A percentile compares a stretch with the other conserved stretches of the same genome.
These are phyloP conservation scores for Leishmania tropica DNA, from an alignment of 208 protist species.

Conservation along the genomic window DNA sequence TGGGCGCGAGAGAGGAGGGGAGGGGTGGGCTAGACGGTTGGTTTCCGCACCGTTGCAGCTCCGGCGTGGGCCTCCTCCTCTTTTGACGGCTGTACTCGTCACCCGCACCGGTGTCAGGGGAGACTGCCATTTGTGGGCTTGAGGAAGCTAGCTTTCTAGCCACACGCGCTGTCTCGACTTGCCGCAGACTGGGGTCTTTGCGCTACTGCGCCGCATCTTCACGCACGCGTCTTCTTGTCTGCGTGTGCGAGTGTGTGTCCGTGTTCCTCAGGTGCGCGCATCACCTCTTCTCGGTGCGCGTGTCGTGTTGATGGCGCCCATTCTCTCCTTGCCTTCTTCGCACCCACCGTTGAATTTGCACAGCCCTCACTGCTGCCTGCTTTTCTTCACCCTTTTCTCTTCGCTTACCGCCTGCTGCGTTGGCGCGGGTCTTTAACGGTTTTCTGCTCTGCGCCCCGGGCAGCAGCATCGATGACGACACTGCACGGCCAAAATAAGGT, in stretches of 20 bases:
- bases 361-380: background rate
- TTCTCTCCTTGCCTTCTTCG: background rate
- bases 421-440: background rate
- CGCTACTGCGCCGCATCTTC: background rate
- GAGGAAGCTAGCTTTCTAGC: background rate
- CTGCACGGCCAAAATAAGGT: background rate
- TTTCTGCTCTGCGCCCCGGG: background rate
- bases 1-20: background rate
- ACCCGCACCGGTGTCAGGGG: background rate
- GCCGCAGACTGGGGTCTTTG: background rate
- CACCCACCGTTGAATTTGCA: background rate
- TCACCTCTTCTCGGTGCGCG: background rate
- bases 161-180: background rate
- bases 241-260: background rate
- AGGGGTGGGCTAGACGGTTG: background rate
- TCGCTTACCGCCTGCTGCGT: background rate
- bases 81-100: background rate
- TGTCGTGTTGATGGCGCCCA: background rate
- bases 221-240: background rate
- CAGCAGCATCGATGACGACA: background rate
- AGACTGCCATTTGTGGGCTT: background rate
- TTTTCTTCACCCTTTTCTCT: background rate
- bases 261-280: background rate
- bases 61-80: background rate
- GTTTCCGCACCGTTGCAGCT: background rate